Conservation (phyloP, 768 basidiomycete genomes). For the Psilocybe cubensis region DNA sequence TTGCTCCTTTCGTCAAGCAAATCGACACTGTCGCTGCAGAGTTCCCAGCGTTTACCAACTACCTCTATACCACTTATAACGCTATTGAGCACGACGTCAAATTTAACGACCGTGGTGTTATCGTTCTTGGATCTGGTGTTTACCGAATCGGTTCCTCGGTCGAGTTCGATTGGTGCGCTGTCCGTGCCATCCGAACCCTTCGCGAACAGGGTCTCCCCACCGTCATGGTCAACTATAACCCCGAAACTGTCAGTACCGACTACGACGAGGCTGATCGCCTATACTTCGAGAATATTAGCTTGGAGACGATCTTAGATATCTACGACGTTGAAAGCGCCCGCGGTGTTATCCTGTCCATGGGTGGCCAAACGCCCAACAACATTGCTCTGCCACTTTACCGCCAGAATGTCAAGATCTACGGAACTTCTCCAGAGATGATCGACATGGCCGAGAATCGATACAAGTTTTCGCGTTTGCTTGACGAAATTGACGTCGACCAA, state of each 20-base stretch:
- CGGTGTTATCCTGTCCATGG: slow-evolving; percentile 97
- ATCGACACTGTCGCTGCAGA: slow-evolving; percentile 99
- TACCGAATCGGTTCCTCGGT: slow-evolving; percentile 99
- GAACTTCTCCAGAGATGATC: slow-evolving; percentile 99
- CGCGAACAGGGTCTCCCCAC: slow-evolving; percentile 95
- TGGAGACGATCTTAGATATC: slow-evolving; percentile 96
- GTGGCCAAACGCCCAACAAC: slow-evolving; percentile 98
- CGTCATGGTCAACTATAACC: slow-evolving; percentile 99
- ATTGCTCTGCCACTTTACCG: slow-evolving; percentile 95
- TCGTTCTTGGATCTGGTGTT: slow-evolving; percentile 97
- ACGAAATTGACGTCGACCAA: slow-evolving; percentile 99
- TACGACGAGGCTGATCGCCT: slow-evolving; percentile 98
- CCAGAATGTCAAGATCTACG: slow-evolving; percentile 98
- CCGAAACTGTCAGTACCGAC: slow-evolving; percentile 98
- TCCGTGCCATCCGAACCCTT: slow-evolving; percentile 93
- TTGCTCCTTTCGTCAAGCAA: slow-evolving; percentile 94
- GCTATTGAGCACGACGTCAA: slow-evolving; percentile 90
- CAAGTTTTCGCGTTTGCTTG: slow-evolving; percentile 98
- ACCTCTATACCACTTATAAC: slow-evolving; percentile 98
- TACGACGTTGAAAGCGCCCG: slow-evolving; percentile 89
- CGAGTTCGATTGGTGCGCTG: slow-evolving; percentile 99
- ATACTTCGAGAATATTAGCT: slow-evolving; percentile 98
- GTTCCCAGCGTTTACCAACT: slow-evolving; percentile 98
- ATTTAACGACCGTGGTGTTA: slow-evolving; percentile 92
- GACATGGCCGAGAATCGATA: slow-evolving; percentile 98